These are phyloP conservation scores for Ascochyta fabae DNA, from an alignment of 2,329 filamentous ascomycete species.

Conservation along the genomic window DNA sequence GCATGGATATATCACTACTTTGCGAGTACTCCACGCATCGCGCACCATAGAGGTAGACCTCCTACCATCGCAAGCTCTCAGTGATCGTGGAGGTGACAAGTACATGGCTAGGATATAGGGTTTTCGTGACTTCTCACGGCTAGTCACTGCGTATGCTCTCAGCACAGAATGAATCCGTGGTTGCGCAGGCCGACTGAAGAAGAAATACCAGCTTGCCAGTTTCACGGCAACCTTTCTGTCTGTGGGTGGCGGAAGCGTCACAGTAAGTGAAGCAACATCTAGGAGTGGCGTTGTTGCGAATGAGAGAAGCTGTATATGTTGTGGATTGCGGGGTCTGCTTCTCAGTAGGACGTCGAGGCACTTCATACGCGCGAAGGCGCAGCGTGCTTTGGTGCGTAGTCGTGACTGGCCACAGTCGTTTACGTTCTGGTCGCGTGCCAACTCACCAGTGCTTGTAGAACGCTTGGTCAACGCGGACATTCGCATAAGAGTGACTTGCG, in stretches of 20 bases:
- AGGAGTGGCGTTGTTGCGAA: neutral
- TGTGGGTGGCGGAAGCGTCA: neutral
- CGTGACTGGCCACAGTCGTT: slow-evolving; percentile 35
- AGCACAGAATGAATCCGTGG: neutral
- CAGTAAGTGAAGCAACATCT: neutral
- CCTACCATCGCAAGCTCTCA: no score
- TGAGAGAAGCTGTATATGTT: neutral
- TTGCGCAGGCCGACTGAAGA: neutral
- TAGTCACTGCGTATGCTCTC: neutral
- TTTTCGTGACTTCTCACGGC: no score
- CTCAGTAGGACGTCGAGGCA: slow-evolving; percentile 29
- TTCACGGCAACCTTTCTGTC: neutral
- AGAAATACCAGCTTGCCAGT: neutral
- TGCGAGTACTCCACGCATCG: neutral
- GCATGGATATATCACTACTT: neutral
- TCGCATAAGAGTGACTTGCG: neutral
- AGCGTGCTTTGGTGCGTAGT: slow-evolving; percentile 39
- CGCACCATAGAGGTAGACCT: neutral
- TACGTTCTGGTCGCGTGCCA: slow-evolving; percentile 41
- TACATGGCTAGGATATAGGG: no score
- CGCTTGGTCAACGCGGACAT: slow-evolving; percentile 13
- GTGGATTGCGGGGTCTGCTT: slow-evolving; percentile 31
- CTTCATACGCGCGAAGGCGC: slow-evolving; percentile 46
- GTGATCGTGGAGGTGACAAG: no score
- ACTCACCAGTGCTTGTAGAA: slow-evolving; percentile 33